Evolutionary conservation across 345 rosid species (phyloP).

Genomic region (Acer saccharum): DNA sequence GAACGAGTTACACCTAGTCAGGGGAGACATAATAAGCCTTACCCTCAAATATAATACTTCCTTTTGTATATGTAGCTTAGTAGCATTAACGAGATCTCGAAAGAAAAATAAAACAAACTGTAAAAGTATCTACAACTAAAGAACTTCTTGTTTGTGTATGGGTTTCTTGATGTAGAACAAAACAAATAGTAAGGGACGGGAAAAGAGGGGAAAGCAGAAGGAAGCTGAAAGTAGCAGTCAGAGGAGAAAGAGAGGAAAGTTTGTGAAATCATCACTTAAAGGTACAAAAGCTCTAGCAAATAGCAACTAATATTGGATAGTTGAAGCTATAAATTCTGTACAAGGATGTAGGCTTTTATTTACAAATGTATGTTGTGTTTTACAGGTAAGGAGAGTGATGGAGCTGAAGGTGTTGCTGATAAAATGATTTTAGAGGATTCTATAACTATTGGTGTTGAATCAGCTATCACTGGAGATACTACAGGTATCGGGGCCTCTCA

Average conservation of each 20-base stretch:
- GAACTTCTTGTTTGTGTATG: too few species aligned
- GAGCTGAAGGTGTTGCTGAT: background rate
- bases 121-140: too few species aligned
- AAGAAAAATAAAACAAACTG: too few species aligned
- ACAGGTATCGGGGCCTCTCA: background rate
- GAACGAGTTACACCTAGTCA: too few species aligned
- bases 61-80: too few species aligned
- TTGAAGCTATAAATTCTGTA: background rate
- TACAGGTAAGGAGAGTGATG: background rate
- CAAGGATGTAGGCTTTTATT: background rate
- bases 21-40: too few species aligned
- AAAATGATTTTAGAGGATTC: background rate
- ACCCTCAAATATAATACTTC: too few species aligned
- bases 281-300: background rate
- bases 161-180: too few species aligned
- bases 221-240: background rate
- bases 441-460: too few species aligned
- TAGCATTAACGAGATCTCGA: too few species aligned
- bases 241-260: slow-evolving; percentile 13
- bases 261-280: background rate
- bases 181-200: too few species aligned
- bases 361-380: background rate
- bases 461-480: too few species aligned
- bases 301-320: background rate
- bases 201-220: background rate